Conservation (phyloP, 2,329 filamentous ascomycete genomes). For the Cercospora sojina region DNA sequence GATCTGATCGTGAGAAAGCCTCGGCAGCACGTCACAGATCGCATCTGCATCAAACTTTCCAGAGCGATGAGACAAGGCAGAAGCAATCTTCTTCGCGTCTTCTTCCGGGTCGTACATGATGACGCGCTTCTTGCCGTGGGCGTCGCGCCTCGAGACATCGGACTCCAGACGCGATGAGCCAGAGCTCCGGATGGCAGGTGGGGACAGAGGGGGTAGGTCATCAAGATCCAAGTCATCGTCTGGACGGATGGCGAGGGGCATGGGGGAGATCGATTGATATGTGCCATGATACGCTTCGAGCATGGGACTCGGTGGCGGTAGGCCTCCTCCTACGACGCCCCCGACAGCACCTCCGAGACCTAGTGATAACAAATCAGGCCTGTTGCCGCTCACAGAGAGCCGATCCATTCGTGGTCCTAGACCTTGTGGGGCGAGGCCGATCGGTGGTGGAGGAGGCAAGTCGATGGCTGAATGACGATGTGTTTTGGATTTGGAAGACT, state of each 20-base stretch:
- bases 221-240: slow-evolving; percentile 57
- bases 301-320: slow-evolving; percentile 75
- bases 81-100: slow-evolving; percentile 73
- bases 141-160: slow-evolving; percentile 36
- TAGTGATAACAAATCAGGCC: slow-evolving; percentile 40
- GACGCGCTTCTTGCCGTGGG: slow-evolving; percentile 57
- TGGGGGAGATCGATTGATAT: slow-evolving; percentile 90
- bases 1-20: slow-evolving; percentile 81
- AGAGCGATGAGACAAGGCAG: slow-evolving; percentile 63
- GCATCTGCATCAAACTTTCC: slow-evolving; percentile 63
- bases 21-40: slow-evolving; percentile 80
- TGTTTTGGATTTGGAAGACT: slow-evolving; percentile 23
- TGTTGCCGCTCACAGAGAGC: slow-evolving; percentile 49
- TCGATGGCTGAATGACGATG: slow-evolving; percentile 23
- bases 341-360: slow-evolving; percentile 27
- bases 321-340: slow-evolving; percentile 31
- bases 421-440: slow-evolving; percentile 33
- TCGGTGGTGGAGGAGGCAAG: slow-evolving; percentile 11
- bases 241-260: slow-evolving; percentile 75
- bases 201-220: slow-evolving; percentile 44
- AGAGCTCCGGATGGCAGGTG: slow-evolving; percentile 30
- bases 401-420: slow-evolving; percentile 46
- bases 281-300: slow-evolving; percentile 91
- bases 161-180: slow-evolving; percentile 17
- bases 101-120: slow-evolving; percentile 80